These are phyloP conservation scores for Alternaria brassicae DNA, from an alignment of 2,329 filamentous ascomycete species.

Conservation along the genomic window DNA sequence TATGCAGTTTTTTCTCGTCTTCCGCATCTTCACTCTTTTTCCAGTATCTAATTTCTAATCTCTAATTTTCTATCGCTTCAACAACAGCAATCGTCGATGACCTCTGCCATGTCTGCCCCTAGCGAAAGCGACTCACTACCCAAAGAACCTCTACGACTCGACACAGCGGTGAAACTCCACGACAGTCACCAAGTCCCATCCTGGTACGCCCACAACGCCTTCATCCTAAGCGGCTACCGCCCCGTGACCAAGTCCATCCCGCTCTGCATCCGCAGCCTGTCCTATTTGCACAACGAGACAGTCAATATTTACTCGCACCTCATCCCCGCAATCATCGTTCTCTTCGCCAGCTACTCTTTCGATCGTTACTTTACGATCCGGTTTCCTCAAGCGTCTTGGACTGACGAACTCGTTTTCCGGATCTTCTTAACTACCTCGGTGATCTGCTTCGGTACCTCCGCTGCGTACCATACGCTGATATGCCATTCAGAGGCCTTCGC, in stretches of 20 bases:
- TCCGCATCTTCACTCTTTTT: neutral
- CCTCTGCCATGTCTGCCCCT: neutral
- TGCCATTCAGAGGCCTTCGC: constrained; percentile 81
- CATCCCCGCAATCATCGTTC: constrained; percentile 36
- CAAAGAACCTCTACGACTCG: neutral
- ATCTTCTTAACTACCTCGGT: constrained; percentile 40
- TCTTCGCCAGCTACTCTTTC: constrained; percentile 18
- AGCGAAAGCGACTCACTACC: neutral
- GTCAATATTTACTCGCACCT: constrained; percentile 74
- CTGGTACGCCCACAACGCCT: constrained; percentile 10
- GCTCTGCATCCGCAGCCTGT: constrained; percentile 62
- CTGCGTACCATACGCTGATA: constrained; percentile 79
- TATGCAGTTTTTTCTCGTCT: neutral
- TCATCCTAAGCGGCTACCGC: constrained; percentile 67
- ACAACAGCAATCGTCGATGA: neutral
- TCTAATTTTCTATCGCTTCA: neutral
- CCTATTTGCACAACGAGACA: constrained; percentile 69
- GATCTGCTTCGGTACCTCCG: constrained; percentile 51
- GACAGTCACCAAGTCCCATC: constrained; percentile 1
- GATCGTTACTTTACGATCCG: constrained; percentile 11
- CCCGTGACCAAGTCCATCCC: constrained; percentile 65
- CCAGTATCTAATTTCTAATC: neutral
- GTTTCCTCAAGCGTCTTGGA: constrained; percentile 17
- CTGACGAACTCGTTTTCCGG: constrained; percentile 32
- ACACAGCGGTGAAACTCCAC: neutral